Percentiles rank a stretch among this genome's conserved stretches.
Evolutionary conservation across 1,284 basidiomycete genomes (phyloP).

Genomic region (Boletus mariae): DNA sequence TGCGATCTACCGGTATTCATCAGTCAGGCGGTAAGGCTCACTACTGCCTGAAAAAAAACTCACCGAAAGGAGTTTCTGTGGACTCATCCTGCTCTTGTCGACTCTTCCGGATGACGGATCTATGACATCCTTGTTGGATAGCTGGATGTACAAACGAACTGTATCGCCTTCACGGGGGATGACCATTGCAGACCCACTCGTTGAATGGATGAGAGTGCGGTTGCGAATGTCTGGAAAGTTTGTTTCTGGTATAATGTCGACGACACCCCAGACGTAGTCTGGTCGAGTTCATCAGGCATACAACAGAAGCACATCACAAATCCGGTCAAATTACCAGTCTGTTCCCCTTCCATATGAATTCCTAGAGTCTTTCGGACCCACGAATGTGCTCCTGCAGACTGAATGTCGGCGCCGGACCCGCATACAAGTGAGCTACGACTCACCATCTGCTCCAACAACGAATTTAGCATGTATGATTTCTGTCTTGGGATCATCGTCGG

Average conservation of each 20-base stretch:
- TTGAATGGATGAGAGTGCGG: slow-evolving; percentile 57
- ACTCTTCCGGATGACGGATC: slow-evolving; percentile 52
- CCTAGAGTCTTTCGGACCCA: slow-evolving; percentile 73
- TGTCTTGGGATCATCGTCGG: slow-evolving; percentile 24
- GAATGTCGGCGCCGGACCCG: neutral
- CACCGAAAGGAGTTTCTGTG: slow-evolving; percentile 61
- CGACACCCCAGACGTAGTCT: slow-evolving; percentile 78
- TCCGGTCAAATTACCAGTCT: slow-evolving; percentile 40
- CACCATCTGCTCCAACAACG: slow-evolving; percentile 62
- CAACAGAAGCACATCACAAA: neutral
- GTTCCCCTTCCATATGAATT: slow-evolving; percentile 75
- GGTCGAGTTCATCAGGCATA: slow-evolving; percentile 1
- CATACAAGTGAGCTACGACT: slow-evolving; percentile 3
- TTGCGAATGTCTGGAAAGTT: slow-evolving; percentile 83
- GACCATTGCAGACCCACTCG: slow-evolving; percentile 63
- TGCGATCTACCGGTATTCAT: slow-evolving; percentile 44
- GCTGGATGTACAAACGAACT: slow-evolving; percentile 74
- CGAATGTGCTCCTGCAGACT: slow-evolving; percentile 64
- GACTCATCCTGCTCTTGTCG: slow-evolving; percentile 58
- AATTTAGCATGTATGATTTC: slow-evolving; percentile 45
- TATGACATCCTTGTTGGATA: slow-evolving; percentile 50
- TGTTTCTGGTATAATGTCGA: slow-evolving; percentile 67
- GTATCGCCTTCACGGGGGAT: slow-evolving; percentile 74
- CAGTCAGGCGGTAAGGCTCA: neutral
- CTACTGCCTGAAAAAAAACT: slow-evolving; percentile 1